These are phyloP conservation scores for Cucurbita moschata DNA, from an alignment of 306 rosid species.

Conservation along the genomic window DNA sequence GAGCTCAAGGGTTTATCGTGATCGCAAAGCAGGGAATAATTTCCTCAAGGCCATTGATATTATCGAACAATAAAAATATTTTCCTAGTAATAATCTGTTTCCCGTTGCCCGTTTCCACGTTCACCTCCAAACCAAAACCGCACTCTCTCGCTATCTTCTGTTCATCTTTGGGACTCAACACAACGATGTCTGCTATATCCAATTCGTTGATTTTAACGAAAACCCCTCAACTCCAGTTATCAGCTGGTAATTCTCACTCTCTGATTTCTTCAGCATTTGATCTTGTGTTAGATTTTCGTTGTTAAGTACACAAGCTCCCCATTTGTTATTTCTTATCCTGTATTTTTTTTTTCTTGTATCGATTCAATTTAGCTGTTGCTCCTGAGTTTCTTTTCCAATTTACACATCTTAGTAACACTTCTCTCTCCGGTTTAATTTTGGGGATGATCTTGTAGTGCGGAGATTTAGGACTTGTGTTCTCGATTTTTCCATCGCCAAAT, in stretches of 20 bases:
- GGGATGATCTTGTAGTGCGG: neutral
- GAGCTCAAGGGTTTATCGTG: neutral
- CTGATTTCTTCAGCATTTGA: neutral
- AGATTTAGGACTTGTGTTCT: neutral
- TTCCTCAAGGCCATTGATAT: slow-evolving; percentile 8
- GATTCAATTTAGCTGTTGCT: neutral
- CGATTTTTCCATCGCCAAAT: neutral
- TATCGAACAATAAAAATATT: slow-evolving; percentile 19
- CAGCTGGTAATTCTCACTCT: slow-evolving; percentile 24
- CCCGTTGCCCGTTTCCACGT: neutral
- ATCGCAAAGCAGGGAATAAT: neutral
- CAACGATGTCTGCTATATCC: slow-evolving; percentile 46
- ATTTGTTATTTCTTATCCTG: neutral
- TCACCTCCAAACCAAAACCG: neutral
- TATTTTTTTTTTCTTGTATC: neutral
- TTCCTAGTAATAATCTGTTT: neutral
- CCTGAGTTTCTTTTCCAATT: neutral
- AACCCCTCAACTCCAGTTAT: slow-evolving; percentile 15
- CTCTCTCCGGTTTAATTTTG: neutral
- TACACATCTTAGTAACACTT: neutral
- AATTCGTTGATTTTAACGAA: slow-evolving; percentile 32
- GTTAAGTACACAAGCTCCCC: neutral
- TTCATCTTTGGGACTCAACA: neutral
- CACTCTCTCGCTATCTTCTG: neutral
- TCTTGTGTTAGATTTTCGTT: neutral